phyloP scores from a whole-genome alignment of 140 eudicot genomes.

The Stevia rebaudiana region DNA sequence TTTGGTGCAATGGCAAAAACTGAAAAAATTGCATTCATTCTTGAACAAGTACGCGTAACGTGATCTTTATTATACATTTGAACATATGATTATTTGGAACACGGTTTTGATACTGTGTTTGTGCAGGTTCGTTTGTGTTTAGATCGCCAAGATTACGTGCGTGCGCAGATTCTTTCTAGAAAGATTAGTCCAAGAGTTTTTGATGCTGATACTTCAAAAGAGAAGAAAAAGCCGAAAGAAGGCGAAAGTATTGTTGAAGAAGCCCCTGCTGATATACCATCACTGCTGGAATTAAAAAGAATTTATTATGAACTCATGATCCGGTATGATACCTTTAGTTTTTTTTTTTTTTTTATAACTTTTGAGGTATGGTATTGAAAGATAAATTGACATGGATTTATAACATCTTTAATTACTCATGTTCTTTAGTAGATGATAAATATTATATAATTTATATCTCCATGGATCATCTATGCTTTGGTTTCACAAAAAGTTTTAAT shows the following conservation, averaged over 20 bases:
- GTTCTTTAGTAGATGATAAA: background rate
- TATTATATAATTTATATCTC: background rate
- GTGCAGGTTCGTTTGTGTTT: conserved; percentile 79
- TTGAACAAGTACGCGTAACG: conserved; percentile 70
- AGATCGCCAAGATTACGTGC: conserved; percentile 84
- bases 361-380: background rate
- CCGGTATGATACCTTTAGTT: conserved; percentile 34
- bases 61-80: background rate
- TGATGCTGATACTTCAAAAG: conserved; percentile 74
- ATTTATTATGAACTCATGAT: conserved; percentile 81
- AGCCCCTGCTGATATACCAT: conserved; percentile 84
- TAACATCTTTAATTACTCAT: background rate
- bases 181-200: conserved; percentile 91
- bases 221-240: conserved; percentile 81
- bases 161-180: conserved; percentile 92
- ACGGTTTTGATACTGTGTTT: background rate
- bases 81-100: background rate
- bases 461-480: background rate
- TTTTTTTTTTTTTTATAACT: too few relatives aligned
- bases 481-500: too few relatives aligned
- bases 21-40: conserved; percentile 82
- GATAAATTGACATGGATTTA: background rate
- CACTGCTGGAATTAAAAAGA: conserved; percentile 63
- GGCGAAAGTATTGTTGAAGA: conserved; percentile 75
- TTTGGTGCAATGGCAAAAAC: conserved; percentile 99